Conservation (phyloP, 805 yeast genomes). For the Lachancea nothofagi region DNA sequence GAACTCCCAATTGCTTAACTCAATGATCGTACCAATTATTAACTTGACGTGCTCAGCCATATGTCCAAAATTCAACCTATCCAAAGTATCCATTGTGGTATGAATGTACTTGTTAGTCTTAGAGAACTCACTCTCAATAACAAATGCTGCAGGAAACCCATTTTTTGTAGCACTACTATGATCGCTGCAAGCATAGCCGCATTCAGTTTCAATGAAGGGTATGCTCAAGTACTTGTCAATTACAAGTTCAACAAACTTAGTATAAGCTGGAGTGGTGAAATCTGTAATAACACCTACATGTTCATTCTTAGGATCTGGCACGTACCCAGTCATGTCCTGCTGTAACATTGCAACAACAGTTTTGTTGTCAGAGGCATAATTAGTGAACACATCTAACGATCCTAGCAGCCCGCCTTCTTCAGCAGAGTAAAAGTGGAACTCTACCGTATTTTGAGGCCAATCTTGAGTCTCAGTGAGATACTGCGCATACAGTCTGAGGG, state of each 20-base stretch:
- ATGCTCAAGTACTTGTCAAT: constrained; percentile 60
- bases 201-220: constrained; percentile 65
- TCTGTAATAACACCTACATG: constrained; percentile 79
- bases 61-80: constrained; percentile 70
- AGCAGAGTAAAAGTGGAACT: constrained; percentile 92
- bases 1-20: constrained; percentile 42
- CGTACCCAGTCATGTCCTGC: constrained; percentile 91
- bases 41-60: constrained; percentile 76
- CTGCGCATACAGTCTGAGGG: constrained; percentile 55
- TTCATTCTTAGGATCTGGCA: constrained; percentile 47
- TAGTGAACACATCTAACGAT: constrained; percentile 66
- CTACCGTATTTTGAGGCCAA: constrained; percentile 65
- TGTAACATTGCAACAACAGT: constrained; percentile 80
- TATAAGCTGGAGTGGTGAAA: constrained; percentile 51
- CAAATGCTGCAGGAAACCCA: constrained; percentile 82
- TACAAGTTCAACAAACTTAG: constrained; percentile 55
- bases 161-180: constrained; percentile 78
- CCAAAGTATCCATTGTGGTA: constrained; percentile 72
- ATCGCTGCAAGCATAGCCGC: constrained; percentile 94
- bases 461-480: constrained; percentile 28
- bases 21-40: constrained; percentile 66
- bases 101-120: constrained; percentile 68
- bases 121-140: constrained; percentile 69
- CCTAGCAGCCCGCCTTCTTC: constrained; percentile 93
- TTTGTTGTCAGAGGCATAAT: constrained; percentile 40